Evolutionary conservation across 2,329 filamentous ascomycete species (phyloP).

Genomic region (Coniochaeta pulveracea): DNA sequence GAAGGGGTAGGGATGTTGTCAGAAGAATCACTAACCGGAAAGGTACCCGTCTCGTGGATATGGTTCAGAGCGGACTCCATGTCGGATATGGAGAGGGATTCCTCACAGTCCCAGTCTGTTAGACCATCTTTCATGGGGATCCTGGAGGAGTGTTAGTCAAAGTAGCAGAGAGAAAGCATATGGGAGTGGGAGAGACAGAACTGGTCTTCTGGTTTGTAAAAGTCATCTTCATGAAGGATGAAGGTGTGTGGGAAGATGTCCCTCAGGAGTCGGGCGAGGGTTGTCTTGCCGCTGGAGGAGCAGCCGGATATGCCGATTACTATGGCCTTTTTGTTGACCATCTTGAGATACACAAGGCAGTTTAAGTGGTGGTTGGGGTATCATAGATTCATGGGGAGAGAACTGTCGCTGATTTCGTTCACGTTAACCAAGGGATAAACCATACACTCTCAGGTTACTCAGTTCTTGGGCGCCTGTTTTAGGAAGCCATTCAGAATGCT

Average conservation of each 20-base stretch:
- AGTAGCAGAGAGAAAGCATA: conserved; percentile 3
- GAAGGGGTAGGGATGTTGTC: background rate
- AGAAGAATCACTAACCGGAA: conserved; percentile 46
- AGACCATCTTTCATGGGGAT: conserved; percentile 48
- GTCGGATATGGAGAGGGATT: conserved; percentile 59
- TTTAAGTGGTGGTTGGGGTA: too few relatives aligned
- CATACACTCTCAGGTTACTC: too few relatives aligned
- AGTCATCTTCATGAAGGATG: conserved; percentile 92
- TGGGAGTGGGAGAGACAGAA: conserved; percentile 24
- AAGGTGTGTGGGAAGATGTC: conserved; percentile 69
- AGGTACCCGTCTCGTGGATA: conserved; percentile 56
- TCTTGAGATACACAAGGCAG: too few relatives aligned
- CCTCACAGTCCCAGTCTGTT: conserved; percentile 86
- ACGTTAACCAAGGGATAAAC: too few relatives aligned
- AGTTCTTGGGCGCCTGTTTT: too few relatives aligned
- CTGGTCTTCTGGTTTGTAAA: conserved; percentile 73
- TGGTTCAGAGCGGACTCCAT: conserved; percentile 58
- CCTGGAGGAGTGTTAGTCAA: conserved; percentile 19
- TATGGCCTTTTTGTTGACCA: conserved; percentile 35
- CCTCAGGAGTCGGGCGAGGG: conserved; percentile 72
- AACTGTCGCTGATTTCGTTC: too few relatives aligned
- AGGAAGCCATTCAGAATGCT: too few relatives aligned
- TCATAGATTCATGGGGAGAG: too few relatives aligned
- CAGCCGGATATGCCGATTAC: conserved; percentile 79
- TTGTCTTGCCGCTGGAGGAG: conserved; percentile 92